Evolutionary conservation across 1,284 basidiomycete genomes (phyloP).

Genomic region (Anthracocystis setariae): DNA sequence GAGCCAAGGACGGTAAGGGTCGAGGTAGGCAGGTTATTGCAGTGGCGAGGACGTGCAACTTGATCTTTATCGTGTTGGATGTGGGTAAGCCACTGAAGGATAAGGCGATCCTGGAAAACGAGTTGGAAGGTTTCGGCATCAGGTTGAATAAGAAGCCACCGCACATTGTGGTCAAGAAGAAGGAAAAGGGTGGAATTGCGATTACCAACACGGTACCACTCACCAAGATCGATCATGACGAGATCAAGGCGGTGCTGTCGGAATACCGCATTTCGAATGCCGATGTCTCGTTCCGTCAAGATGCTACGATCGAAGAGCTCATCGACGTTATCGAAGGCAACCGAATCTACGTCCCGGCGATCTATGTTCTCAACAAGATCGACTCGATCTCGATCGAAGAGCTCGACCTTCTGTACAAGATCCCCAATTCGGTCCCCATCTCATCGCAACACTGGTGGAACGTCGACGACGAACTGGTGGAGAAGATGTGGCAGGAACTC

Average conservation of each 20-base stretch:
- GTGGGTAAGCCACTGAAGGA: constrained; percentile 94
- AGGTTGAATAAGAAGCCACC: constrained; percentile 95
- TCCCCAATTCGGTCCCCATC: constrained; percentile 93
- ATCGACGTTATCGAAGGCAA: constrained; percentile 74
- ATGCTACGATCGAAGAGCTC: constrained; percentile 95
- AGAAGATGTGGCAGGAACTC: constrained; percentile 70
- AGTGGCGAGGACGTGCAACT: constrained; percentile 95
- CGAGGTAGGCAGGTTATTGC: constrained; percentile 94
- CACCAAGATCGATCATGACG: constrained; percentile 94
- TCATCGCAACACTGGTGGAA: constrained; percentile 95
- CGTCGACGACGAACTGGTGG: constrained; percentile 93
- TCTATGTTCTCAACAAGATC: constrained; percentile 75
- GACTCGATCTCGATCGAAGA: constrained; percentile 94
- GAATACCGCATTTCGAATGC: constrained; percentile 89
- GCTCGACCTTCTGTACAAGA: constrained; percentile 88
- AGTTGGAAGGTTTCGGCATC: constrained; percentile 96
- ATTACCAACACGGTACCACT: constrained; percentile 77
- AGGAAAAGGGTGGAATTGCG: constrained; percentile 84
- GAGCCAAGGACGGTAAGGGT: constrained; percentile 97
- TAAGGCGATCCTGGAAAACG: constrained; percentile 87
- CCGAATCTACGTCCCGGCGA: constrained; percentile 78
- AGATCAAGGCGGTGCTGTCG: constrained; percentile 93
- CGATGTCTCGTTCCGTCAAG: constrained; percentile 91
- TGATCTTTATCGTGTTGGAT: constrained; percentile 98
- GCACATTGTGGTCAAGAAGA: constrained; percentile 80